A percentile compares a stretch with the other conserved stretches of the same genome.
These are phyloP conservation scores for Juglanconis sp. DNA, from an alignment of 2,329 filamentous ascomycete genomes.

Conservation along the genomic window DNA sequence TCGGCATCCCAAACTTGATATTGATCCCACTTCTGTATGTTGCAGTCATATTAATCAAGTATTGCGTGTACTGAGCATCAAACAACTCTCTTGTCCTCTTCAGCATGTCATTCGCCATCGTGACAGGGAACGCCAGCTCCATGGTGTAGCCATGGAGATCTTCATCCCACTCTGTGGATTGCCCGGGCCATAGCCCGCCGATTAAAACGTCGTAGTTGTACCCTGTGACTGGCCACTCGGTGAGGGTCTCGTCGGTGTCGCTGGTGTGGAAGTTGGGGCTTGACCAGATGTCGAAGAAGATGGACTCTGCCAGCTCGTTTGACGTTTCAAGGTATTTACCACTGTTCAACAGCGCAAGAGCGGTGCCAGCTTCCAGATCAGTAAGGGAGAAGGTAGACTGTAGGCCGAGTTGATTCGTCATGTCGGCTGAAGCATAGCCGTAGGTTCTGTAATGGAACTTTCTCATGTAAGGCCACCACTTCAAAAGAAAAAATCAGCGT, in stretches of 20 bases:
- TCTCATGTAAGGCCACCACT: constrained; percentile 51
- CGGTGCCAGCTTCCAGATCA: constrained; percentile 38
- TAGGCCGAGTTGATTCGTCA: constrained; percentile 44
- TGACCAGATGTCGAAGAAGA: constrained; percentile 48
- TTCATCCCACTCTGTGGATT: constrained; percentile 49
- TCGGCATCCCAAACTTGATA: constrained; percentile 49
- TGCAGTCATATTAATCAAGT: constrained; percentile 44
- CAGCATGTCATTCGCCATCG: constrained; percentile 46
- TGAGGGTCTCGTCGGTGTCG: constrained; percentile 40
- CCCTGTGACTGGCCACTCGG: constrained; percentile 47
- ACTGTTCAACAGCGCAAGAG: constrained; percentile 40
- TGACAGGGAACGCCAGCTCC: constrained; percentile 50
- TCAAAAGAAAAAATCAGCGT: constrained; percentile 10
- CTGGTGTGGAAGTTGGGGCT: constrained; percentile 52
- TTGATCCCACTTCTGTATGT: constrained; percentile 45
- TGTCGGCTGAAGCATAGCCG: constrained; percentile 39
- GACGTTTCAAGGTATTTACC: constrained; percentile 45
- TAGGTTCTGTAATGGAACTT: constrained; percentile 54
- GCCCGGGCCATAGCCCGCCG: constrained; percentile 46
- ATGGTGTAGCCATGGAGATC: constrained; percentile 45
- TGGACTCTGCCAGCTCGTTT: constrained; percentile 47
- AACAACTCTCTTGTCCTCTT: constrained; percentile 46
- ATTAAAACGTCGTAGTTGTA: constrained; percentile 53
- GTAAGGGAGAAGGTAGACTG: constrained; percentile 51
- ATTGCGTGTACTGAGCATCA: constrained; percentile 39